Base-by-base conservation (phyloP, 2,329 filamentous ascomycete species). In the Arthrocladium fulminans region DNA sequence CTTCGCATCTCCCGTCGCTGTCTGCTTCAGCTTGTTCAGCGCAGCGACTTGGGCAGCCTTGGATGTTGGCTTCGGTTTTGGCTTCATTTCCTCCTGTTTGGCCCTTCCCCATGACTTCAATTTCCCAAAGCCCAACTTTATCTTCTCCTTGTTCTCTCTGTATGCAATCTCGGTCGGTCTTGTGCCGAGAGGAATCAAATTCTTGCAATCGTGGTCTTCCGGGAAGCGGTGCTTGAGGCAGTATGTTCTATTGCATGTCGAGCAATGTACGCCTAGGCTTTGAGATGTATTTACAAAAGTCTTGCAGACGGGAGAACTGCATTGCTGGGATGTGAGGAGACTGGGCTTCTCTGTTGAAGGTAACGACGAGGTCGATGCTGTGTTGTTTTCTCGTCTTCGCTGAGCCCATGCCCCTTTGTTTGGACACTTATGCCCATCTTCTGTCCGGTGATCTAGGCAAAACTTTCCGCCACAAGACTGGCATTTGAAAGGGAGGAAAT, bases 401-500 rank as follows among this genome's bases (percentile, higher is more conserved):
- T 67, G 67, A 0, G 78, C 79, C 79, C 79, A 83, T 61, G 74
- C 76, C 45, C 80, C 80, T 27, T 73, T 75, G 50, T 76, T 71
- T 2, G 73, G 59, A 56, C 81, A 84, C 61, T 80, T 77, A 70
- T 98, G 94, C 0, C 86, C 72, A 17, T 80, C 78, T 71, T 97
- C 90, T 60, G 81, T 84, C 48, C 90, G 86, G 73, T 98, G 92
- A 63, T 97, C 90, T 57, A 94, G 84, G 66, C 94, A 98, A 72
- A 82, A 98, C 13, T 84, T 90, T 50, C 74, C 74, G 60, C 71
- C 77, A 70, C 92, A 98, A 58, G 86, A 92, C 64, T 94, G 86
- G 71, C 92, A 98, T 62, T 81, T 77, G 67, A 97, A 97, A 3
- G 92, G 92, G 3, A 98, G 80, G 67, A 98, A 97, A 69, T 97